Evolutionary conservation across 305 asterid species (phyloP).

Genomic region (Solanum aculeatissimum): DNA sequence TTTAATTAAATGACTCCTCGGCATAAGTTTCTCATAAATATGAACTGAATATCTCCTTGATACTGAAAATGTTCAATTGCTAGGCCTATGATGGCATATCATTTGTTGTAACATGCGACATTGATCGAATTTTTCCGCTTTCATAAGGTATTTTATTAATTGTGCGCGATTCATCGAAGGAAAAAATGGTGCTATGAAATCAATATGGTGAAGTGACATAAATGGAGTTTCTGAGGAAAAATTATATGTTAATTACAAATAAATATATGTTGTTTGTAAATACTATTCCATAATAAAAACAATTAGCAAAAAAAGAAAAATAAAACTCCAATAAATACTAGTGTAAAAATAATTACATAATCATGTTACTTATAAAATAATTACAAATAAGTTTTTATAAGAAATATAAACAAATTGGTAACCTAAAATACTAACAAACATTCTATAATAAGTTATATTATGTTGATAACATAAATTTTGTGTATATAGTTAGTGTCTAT

Average conservation of each 20-base stretch:
- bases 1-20: slow-evolving; percentile 44
- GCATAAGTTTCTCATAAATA: slow-evolving; percentile 42
- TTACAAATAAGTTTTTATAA: background rate
- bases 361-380: background rate
- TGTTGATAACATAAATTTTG: background rate
- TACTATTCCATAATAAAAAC: background rate
- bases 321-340: background rate
- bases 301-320: background rate
- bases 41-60: slow-evolving; percentile 69
- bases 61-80: slow-evolving; percentile 49
- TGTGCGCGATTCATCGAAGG: slow-evolving; percentile 29
- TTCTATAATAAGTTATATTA: background rate
- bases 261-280: background rate
- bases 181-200: slow-evolving; percentile 41
- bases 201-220: slow-evolving; percentile 65
- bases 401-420: background rate
- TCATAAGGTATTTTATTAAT: slow-evolving; percentile 58
- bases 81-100: slow-evolving; percentile 36
- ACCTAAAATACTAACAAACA: background rate
- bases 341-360: background rate
- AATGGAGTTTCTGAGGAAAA: slow-evolving; percentile 12
- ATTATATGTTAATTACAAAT: background rate
- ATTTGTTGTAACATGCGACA: slow-evolving; percentile 65
- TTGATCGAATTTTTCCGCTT: slow-evolving; percentile 44
- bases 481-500: background rate